Conservation (phyloP, 2,329 filamentous ascomycete species). For the Fusarium ambrosium region DNA sequence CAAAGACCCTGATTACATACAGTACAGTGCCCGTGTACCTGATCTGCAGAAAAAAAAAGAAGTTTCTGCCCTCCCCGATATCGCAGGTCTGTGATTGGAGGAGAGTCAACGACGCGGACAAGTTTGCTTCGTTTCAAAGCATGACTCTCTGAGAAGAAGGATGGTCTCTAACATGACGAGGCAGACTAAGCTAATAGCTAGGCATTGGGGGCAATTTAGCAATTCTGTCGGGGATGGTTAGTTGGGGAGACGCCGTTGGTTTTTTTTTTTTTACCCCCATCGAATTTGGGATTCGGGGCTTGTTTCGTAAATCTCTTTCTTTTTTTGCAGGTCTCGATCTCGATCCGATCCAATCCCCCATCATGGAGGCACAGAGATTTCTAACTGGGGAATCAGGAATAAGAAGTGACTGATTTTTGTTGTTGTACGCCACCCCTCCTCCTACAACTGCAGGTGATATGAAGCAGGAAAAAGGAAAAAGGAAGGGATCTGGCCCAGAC, state of each 20-base stretch:
- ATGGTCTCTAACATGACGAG: constrained; percentile 18
- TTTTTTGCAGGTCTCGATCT: neutral
- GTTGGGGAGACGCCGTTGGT: constrained; percentile 1
- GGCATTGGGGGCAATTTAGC: neutral
- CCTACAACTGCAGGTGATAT: constrained; percentile 12
- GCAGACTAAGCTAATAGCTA: constrained; percentile 3
- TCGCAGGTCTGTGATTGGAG: neutral
- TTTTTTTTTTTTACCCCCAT: neutral
- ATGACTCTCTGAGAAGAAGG: neutral
- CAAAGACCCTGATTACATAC: neutral
- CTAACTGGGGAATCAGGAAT: neutral
- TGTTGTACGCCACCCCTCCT: constrained; percentile 6
- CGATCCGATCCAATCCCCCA: neutral
- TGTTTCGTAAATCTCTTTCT: constrained; percentile 1
- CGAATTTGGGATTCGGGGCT: constrained; percentile 8
- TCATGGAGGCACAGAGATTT: neutral
- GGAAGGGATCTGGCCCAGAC: constrained; percentile 31
- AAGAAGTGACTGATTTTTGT: neutral
- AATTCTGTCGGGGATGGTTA: constrained; percentile 13
- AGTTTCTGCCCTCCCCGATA: neutral
- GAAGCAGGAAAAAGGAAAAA: constrained; percentile 1
- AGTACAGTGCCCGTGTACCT: constrained; percentile 14
- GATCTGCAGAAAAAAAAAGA: constrained; percentile 20
- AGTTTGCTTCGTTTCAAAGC: neutral
- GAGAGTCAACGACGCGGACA: neutral